These are phyloP conservation scores for Huntiella bhutanensis DNA, from an alignment of 2,329 filamentous ascomycete genomes.

Conservation along the genomic window DNA sequence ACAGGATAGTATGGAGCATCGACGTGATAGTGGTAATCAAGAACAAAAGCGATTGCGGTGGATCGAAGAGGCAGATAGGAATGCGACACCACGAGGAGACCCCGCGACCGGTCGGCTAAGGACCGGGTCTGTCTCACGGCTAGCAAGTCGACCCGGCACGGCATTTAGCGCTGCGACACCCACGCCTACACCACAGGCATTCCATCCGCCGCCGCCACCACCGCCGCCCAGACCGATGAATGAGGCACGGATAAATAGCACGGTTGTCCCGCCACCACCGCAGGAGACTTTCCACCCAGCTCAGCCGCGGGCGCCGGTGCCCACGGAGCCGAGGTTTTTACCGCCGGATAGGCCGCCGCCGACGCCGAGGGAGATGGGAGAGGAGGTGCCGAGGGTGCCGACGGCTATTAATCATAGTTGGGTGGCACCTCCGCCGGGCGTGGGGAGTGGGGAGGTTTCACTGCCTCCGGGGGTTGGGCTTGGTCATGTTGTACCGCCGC, in stretches of 20 bases:
- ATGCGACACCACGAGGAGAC: too few relatives aligned
- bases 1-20: too few relatives aligned
- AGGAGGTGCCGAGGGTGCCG: neutral
- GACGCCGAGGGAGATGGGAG: neutral
- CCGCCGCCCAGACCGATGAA: neutral
- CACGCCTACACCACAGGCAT: neutral
- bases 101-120: too few relatives aligned
- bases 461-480: neutral
- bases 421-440: too few relatives aligned
- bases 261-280: constrained; percentile 2
- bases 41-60: too few relatives aligned
- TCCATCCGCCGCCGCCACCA: neutral
- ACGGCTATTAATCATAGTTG: constrained; percentile 1
- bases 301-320: neutral
- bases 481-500: neutral
- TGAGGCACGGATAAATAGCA: neutral
- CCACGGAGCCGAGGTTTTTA: neutral
- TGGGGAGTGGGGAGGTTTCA: neutral
- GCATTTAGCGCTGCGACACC: neutral
- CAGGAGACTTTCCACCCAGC: too few relatives aligned
- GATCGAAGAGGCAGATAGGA: too few relatives aligned
- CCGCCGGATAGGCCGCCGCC: neutral
- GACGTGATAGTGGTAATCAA: too few relatives aligned
- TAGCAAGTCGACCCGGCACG: neutral
- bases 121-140: too few relatives aligned